phyloP scores from a whole-genome alignment of 2,329 filamentous ascomycete genomes.

The Sarocladiaceae sp. region DNA sequence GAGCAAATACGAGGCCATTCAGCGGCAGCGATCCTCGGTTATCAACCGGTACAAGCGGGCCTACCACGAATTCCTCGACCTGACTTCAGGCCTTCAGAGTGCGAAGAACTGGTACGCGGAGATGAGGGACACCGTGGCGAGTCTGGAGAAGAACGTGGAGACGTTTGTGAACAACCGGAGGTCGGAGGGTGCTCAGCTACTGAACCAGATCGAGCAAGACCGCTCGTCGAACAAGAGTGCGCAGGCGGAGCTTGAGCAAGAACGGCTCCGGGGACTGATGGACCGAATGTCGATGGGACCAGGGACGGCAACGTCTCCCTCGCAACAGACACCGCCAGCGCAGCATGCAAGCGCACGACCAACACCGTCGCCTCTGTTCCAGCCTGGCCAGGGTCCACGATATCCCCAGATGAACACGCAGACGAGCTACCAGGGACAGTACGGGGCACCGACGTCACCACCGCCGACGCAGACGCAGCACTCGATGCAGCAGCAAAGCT shows the following conservation, averaged over 20 bases:
- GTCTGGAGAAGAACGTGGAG: constrained; percentile 90
- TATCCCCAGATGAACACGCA: constrained; percentile 37
- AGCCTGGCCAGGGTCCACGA: constrained; percentile 36
- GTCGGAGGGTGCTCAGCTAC: constrained; percentile 82
- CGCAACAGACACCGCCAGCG: constrained; percentile 15
- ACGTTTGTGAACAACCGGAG: constrained; percentile 92
- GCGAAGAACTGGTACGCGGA: constrained; percentile 92
- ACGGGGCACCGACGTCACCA: constrained; percentile 51
- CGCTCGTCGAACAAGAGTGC: constrained; percentile 53
- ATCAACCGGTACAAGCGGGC: constrained; percentile 84
- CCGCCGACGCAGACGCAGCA: constrained; percentile 40
- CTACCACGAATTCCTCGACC: constrained; percentile 86
- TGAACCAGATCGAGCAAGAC: constrained; percentile 80
- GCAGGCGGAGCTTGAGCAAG: constrained; percentile 77
- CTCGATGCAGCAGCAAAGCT: constrained; percentile 33
- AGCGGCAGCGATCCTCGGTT: constrained; percentile 72
- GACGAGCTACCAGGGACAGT: constrained; percentile 49
- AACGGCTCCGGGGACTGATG: constrained; percentile 84
- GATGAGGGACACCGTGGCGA: constrained; percentile 92
- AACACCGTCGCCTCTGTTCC: constrained; percentile 41
- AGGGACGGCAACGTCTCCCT: constrained; percentile 34
- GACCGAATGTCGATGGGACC: constrained; percentile 86
- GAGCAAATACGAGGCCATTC: constrained; percentile 87
- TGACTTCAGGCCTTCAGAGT: constrained; percentile 76
- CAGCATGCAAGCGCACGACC: constrained; percentile 15